These are phyloP conservation scores for Carpinus viminea DNA, from an alignment of 306 rosid genomes.

Conservation along the genomic window DNA sequence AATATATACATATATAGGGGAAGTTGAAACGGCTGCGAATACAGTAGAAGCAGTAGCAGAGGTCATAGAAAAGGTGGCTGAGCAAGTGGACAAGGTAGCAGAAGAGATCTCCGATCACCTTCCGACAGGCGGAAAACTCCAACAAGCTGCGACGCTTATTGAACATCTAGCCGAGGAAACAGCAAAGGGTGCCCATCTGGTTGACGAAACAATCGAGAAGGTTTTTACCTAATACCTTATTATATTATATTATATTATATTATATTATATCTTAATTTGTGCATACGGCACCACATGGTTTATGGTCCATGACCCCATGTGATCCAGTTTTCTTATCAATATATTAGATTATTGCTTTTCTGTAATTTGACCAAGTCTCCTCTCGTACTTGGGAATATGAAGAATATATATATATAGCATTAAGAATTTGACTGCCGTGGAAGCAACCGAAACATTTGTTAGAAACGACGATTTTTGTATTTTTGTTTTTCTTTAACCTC, in stretches of 20 bases:
- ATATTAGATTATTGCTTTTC: neutral
- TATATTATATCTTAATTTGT: too few species aligned
- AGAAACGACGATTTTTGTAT: neutral
- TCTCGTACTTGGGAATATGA: too few species aligned
- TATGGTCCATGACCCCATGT: neutral
- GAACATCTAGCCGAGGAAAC: constrained; percentile 45
- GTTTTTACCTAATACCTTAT: constrained; percentile 20
- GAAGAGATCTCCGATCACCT: constrained; percentile 42
- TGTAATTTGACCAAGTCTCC: neutral
- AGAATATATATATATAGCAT: neutral
- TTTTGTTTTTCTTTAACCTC: too few species aligned
- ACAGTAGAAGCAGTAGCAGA: constrained; percentile 42
- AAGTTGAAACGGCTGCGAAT: constrained; percentile 41
- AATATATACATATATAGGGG: constrained; percentile 27
- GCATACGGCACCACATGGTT: too few species aligned
- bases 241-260: too few species aligned
- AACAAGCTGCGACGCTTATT: constrained; percentile 30
- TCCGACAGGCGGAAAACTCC: constrained; percentile 43
- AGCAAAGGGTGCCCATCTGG: constrained; percentile 30
- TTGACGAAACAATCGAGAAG: constrained; percentile 46
- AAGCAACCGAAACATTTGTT: neutral
- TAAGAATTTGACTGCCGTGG: neutral
- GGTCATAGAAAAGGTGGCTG: constrained; percentile 56
- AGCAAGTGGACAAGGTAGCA: constrained; percentile 51
- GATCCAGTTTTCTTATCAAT: neutral